Percentiles rank a stretch among this genome's conserved stretches.
phyloP scores from a whole-genome alignment of 1,139 yeast genomes.

The Groenewaldozyma sp. region DNA sequence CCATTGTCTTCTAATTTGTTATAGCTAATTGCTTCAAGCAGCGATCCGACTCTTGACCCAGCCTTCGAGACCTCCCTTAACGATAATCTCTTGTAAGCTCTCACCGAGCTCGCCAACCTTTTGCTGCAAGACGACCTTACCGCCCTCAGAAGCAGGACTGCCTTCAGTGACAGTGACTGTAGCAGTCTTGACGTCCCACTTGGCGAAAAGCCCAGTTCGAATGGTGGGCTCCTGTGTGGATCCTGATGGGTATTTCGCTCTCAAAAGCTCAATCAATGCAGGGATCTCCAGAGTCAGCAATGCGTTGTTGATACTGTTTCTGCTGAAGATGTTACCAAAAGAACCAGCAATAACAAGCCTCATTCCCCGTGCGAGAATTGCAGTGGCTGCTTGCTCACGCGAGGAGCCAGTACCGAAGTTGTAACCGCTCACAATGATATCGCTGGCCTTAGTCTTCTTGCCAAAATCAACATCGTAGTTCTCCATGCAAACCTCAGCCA shows the following conservation, averaged over 20 bases:
- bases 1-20: neutral
- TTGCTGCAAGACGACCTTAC: constrained; percentile 57
- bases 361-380: constrained; percentile 89
- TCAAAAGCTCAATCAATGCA: constrained; percentile 61
- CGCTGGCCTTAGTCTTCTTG: constrained; percentile 72
- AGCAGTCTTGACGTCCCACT: constrained; percentile 88
- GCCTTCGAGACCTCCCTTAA: constrained; percentile 95
- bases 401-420: constrained; percentile 98
- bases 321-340: constrained; percentile 89
- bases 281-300: constrained; percentile 90
- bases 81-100: constrained; percentile 90
- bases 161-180: constrained; percentile 68
- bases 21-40: neutral
- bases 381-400: constrained; percentile 99
- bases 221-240: constrained; percentile 68
- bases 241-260: constrained; percentile 44
- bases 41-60: constrained; percentile 86
- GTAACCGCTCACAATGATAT: constrained; percentile 83
- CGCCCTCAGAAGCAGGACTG: constrained; percentile 48
- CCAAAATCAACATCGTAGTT: constrained; percentile 89
- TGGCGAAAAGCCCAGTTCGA: constrained; percentile 89
- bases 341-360: constrained; percentile 92
- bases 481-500: constrained; percentile 99
- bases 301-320: constrained; percentile 95
- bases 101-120: constrained; percentile 94